Evolutionary conservation across 768 basidiomycete genomes (phyloP), one percentile per base, ranked within the genome.

Genomic region (Trametes sanguinea): DNA sequence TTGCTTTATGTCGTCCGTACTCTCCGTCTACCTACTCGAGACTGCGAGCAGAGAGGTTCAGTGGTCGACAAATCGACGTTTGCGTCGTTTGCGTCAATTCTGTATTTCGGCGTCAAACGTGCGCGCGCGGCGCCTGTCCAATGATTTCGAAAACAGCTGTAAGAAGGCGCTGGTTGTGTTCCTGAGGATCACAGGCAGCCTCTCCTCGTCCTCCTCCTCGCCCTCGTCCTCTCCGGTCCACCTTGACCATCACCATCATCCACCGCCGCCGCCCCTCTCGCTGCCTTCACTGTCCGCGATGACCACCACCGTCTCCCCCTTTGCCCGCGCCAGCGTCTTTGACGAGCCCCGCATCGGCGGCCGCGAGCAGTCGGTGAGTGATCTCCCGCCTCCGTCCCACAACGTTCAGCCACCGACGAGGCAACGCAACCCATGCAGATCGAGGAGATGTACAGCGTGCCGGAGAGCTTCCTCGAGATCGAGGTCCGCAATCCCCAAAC

Each of bases 361-460:
- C 16, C 72, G 76, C 33, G 76, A 78, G 64, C 77, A 78, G 69
- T 77, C 76, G 1, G 78, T 78, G 53, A 67, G 74, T 65, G 43
- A 2, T 32, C 13, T 51, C 47, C 48, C 47, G 52, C 17, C 51
- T 50, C 47, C 32, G 14, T 48, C 35, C 35, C 32, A n/a, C 17
- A 29, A 27, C 16, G 27, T 40, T 33, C 14, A 11, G 22, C 47
- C 47, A 32, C 39, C 39, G 16, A 16, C 57, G 57, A 37, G 17
- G 46, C 42, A 43, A 13, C 42, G 35, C 43, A 52, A 17, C 43
- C 60, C 11, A 68, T 69, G 61, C 75, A 94, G 89, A 91, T 97
- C 69, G 95, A 98, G 76, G 95, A 98, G 78, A 96, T 97, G 94
- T 99, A 98, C 73, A 92, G 90, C 67, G 89, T 96, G 5, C 96